phyloP scores from a whole-genome alignment of 2,329 filamentous ascomycete species.

The Aureobasidium sp. region DNA sequence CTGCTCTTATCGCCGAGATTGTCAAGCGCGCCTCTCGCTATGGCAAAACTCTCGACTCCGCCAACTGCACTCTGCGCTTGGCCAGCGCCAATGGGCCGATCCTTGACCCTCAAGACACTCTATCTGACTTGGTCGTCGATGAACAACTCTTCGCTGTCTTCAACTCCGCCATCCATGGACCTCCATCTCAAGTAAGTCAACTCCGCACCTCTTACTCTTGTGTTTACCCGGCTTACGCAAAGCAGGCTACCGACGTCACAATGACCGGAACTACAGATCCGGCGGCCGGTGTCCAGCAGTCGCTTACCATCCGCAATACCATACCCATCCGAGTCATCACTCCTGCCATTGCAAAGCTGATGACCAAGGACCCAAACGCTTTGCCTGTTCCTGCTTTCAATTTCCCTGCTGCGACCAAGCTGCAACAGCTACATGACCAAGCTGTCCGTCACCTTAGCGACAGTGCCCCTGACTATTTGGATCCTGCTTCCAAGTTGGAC shows the following conservation, averaged over 20 bases:
- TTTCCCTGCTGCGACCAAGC: slow-evolving; percentile 20
- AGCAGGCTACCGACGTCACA: neutral
- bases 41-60: slow-evolving; percentile 18
- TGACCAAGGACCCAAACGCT: slow-evolving; percentile 11
- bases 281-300: neutral
- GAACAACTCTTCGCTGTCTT: slow-evolving; percentile 25
- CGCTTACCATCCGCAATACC: neutral
- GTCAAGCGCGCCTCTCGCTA: slow-evolving; percentile 19
- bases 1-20: slow-evolving; percentile 20
- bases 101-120: slow-evolving; percentile 24
- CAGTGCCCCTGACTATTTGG: slow-evolving; percentile 17
- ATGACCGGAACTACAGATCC: neutral
- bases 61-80: slow-evolving; percentile 23
- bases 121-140: slow-evolving; percentile 23
- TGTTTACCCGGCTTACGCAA: neutral
- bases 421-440: slow-evolving; percentile 23
- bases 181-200: slow-evolving; percentile 1
- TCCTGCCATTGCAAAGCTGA: slow-evolving; percentile 20
- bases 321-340: slow-evolving; percentile 27
- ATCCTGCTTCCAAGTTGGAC: slow-evolving; percentile 21
- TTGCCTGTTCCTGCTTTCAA: slow-evolving; percentile 17
- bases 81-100: slow-evolving; percentile 24
- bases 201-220: too few species aligned
- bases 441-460: slow-evolving; percentile 23
- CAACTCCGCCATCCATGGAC: neutral